Evolutionary conservation across 176 grass and related monocot genomes (phyloP).

Genomic region (Raddia distichophylla): DNA sequence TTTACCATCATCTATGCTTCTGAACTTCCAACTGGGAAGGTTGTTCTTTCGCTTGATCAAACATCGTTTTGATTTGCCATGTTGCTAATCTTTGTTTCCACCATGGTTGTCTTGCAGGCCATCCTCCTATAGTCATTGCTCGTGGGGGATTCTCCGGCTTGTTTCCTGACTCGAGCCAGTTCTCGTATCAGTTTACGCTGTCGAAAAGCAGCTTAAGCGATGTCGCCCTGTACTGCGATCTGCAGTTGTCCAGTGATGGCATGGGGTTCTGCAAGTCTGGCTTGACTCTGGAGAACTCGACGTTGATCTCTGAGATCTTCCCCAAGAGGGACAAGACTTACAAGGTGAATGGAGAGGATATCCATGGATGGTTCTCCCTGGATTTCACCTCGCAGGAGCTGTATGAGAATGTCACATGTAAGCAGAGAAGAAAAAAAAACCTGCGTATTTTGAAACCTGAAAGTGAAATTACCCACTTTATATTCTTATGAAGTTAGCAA

Average conservation of each 20-base stretch:
- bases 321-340: slow-evolving; percentile 65
- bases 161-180: slow-evolving; percentile 71
- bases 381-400: slow-evolving; percentile 84
- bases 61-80: slow-evolving; percentile 8
- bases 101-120: slow-evolving; percentile 42
- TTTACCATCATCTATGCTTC: neutral
- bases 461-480: slow-evolving; percentile 2
- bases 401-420: slow-evolving; percentile 71
- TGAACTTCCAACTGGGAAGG: slow-evolving; percentile 3
- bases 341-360: slow-evolving; percentile 46
- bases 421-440: slow-evolving; percentile 41
- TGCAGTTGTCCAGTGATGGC: slow-evolving; percentile 71
- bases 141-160: slow-evolving; percentile 84
- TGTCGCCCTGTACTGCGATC: slow-evolving; percentile 57
- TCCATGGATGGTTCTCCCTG: slow-evolving; percentile 73
- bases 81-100: slow-evolving; percentile 25
- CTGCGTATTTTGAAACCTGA: slow-evolving; percentile 12
- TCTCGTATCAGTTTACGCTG: slow-evolving; percentile 65
- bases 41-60: slow-evolving; percentile 15
- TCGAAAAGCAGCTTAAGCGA: slow-evolving; percentile 42
- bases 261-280: slow-evolving; percentile 65
- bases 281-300: slow-evolving; percentile 70
- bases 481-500: slow-evolving; percentile 15
- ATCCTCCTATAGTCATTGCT: slow-evolving; percentile 66
- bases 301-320: slow-evolving; percentile 45